These are phyloP conservation scores for Plasmodium knowlesi DNA, from an alignment of 169 alveolate species.

Conservation along the genomic window DNA sequence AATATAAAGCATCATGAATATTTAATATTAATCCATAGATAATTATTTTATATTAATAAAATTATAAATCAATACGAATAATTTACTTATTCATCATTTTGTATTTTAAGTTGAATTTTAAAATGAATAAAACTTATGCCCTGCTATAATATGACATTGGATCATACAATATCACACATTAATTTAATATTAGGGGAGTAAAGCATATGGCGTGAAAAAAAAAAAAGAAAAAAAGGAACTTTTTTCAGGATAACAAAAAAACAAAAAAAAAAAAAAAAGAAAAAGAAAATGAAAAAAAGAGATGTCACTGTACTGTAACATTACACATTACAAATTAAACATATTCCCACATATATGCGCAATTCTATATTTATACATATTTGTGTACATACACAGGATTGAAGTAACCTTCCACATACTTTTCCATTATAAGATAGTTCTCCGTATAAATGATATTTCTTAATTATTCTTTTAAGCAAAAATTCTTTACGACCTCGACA, in stretches of 20 bases:
- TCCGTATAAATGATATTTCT: not conserved
- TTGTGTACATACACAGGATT: not conserved
- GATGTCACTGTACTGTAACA: not conserved
- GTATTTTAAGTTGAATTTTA: not conserved
- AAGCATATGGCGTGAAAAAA: not conserved
- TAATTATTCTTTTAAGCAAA: not conserved
- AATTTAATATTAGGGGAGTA: not conserved
- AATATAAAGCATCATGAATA: not conserved
- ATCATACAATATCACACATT: not conserved
- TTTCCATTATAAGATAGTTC: not conserved
- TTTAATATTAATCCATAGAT: not conserved
- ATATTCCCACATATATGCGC: not conserved
- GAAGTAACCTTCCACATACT: not conserved
- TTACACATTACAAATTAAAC: not conserved
- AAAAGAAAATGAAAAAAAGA: too few species aligned
- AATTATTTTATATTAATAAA: too few species aligned
- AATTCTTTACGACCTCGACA: not conserved
- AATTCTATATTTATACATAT: not conserved
- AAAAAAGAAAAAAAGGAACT: not conserved
- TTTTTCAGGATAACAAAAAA: not conserved
- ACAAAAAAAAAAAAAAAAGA: too few species aligned
- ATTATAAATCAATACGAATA: not conserved
- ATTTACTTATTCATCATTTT: too few species aligned
- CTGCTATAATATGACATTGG: not conserved
- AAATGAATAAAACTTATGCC: not conserved